A percentile compares a stretch with the other conserved stretches of the same genome.
Evolutionary conservation across 768 basidiomycete species (phyloP).

Genomic region (Amanita polypyramis): DNA sequence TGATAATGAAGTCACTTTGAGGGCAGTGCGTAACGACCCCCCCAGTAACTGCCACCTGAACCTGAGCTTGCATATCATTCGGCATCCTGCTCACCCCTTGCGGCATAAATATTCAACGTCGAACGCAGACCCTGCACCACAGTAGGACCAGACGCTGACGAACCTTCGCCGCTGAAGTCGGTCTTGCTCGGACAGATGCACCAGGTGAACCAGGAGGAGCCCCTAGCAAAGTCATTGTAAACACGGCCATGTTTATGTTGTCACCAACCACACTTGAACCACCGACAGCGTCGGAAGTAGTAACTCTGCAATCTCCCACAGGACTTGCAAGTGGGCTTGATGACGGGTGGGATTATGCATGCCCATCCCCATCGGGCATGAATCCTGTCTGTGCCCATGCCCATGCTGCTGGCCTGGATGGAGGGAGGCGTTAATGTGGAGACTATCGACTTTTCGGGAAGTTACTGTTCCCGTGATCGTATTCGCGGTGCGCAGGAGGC

Average conservation of each 20-base stretch:
- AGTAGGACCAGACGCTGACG: background rate
- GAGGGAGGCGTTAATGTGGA: conserved; percentile 1
- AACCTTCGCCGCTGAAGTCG: conserved; percentile 3
- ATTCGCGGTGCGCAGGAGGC: conserved; percentile 35
- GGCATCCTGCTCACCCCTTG: background rate
- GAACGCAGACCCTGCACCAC: background rate
- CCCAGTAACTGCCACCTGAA: conserved; percentile 13
- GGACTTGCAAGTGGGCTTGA: conserved; percentile 11
- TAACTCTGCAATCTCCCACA: conserved; percentile 18
- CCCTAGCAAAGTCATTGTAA: conserved; percentile 85
- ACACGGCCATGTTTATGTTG: conserved; percentile 7
- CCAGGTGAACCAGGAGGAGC: conserved; percentile 86
- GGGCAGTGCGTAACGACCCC: conserved; percentile 40
- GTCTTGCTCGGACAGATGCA: conserved; percentile 17
- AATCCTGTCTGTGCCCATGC: conserved; percentile 13
- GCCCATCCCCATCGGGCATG: conserved; percentile 10
- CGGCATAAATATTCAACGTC: background rate
- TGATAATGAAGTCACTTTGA: conserved; percentile 37
- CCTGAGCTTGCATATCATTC: background rate
- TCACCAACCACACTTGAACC: conserved; percentile 1
- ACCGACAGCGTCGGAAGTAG: conserved; percentile 17
- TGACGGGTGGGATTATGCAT: conserved; percentile 1
- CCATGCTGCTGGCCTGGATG: conserved; percentile 16
- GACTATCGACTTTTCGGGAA: background rate
- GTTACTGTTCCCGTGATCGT: background rate